A percentile compares a stretch with the other conserved stretches of the same genome.
Conservation (phyloP, 176 grass and related monocot genomes). For the Ensete ventricosum region DNA sequence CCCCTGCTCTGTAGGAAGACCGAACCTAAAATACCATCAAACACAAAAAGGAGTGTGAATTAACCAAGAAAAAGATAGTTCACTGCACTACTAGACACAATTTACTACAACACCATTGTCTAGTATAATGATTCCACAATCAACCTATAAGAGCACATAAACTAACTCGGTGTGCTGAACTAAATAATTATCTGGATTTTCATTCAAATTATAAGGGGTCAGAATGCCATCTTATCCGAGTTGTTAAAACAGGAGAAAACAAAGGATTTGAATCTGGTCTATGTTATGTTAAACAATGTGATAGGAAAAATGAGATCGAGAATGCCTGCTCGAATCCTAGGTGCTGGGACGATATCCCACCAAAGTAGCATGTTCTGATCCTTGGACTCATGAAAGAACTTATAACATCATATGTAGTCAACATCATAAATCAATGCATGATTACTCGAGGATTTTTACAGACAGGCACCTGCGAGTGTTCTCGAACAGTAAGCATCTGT, state of each 20-base stretch:
- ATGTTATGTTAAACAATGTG: background rate
- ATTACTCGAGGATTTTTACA: no score
- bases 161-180: background rate
- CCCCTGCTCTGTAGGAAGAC: slow-evolving; percentile 83
- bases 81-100: background rate
- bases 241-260: background rate
- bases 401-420: no score
- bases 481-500: background rate
- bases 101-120: no score
- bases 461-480: background rate
- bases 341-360: background rate
- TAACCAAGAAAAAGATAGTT: background rate
- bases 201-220: background rate
- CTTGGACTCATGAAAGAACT: no score
- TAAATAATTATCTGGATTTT: background rate
- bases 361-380: no score
- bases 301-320: background rate
- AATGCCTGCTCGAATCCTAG: background rate
- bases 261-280: background rate
- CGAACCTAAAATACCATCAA: slow-evolving; percentile 51
- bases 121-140: background rate
- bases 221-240: background rate
- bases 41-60: background rate
- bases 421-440: no score
- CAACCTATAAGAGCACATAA: background rate